These are phyloP conservation scores for Nepenthes alata DNA, from an alignment of 179 eudicot genomes.

Conservation along the genomic window DNA sequence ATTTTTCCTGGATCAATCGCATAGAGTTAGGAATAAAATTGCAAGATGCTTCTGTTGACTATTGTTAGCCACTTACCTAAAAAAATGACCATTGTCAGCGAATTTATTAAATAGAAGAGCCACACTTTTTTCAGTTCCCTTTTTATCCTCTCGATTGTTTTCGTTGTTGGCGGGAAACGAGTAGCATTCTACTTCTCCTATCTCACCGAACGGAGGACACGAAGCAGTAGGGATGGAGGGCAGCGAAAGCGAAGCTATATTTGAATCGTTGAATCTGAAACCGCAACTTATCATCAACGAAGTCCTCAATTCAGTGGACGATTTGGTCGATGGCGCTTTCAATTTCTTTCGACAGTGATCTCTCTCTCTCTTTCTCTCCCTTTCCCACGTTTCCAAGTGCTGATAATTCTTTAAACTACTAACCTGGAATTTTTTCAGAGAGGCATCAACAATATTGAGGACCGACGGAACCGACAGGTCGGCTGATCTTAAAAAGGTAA, in stretches of 20 bases:
- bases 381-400: neutral
- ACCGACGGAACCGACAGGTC: conserved; percentile 44
- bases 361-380: conserved; percentile 5
- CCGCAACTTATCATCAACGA: conserved; percentile 81
- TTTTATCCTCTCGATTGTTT: too few species aligned
- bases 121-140: too few species aligned
- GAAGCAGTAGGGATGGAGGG: conserved; percentile 37
- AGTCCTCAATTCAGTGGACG: conserved; percentile 47
- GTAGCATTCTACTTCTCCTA: too few species aligned
- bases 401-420: neutral
- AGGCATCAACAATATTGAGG: conserved; percentile 45
- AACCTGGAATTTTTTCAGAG: conserved; percentile 22
- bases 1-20: too few species aligned
- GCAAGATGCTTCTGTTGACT: too few species aligned
- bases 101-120: too few species aligned
- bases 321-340: conserved; percentile 63
- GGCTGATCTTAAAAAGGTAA: conserved; percentile 46
- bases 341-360: conserved; percentile 42
- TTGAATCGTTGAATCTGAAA: conserved; percentile 51
- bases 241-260: conserved; percentile 50
- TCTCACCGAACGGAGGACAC: too few species aligned
- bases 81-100: too few species aligned
- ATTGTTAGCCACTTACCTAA: too few species aligned
- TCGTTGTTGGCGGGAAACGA: too few species aligned
- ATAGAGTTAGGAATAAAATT: too few species aligned